Evolutionary conservation across 176 grass and related monocot species (phyloP).

Genomic region (Carex parvula): DNA sequence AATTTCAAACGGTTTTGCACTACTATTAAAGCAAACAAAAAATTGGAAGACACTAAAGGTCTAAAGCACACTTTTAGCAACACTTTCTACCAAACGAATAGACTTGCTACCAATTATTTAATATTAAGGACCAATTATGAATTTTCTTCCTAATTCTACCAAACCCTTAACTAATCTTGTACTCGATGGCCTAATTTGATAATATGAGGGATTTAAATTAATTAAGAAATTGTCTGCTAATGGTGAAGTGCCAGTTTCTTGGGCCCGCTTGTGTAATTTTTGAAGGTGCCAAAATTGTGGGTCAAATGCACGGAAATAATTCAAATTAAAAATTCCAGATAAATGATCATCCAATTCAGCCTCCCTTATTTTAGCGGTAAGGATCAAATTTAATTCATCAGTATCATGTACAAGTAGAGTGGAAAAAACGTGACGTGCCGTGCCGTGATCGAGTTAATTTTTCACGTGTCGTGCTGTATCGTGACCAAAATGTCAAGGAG

Average conservation of each 20-base stretch:
- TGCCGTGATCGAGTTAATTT: too few relatives aligned
- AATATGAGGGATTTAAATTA: not conserved
- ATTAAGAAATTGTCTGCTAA: not conserved
- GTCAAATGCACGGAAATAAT: not conserved
- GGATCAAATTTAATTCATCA: not conserved
- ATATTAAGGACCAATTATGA: not conserved
- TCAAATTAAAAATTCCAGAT: not conserved
- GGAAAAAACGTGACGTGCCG: too few relatives aligned
- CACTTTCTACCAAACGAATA: conserved; percentile 28
- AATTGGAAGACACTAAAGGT: not conserved
- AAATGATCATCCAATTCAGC: not conserved
- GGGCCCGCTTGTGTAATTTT: not conserved
- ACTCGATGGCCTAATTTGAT: not conserved
- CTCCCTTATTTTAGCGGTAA: not conserved
- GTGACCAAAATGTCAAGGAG: too few relatives aligned
- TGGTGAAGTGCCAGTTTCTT: not conserved
- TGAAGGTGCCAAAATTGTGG: not conserved
- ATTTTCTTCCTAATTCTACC: conserved; percentile 9
- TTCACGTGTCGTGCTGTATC: too few relatives aligned
- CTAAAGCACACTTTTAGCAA: not conserved
- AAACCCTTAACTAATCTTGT: not conserved
- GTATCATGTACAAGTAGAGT: too few relatives aligned
- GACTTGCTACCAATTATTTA: conserved; percentile 21
- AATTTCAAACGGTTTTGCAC: not conserved
- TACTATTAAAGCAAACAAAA: not conserved